Evolutionary conservation across 441 rosid species (phyloP).

Genomic region (Omphalea diandra): DNA sequence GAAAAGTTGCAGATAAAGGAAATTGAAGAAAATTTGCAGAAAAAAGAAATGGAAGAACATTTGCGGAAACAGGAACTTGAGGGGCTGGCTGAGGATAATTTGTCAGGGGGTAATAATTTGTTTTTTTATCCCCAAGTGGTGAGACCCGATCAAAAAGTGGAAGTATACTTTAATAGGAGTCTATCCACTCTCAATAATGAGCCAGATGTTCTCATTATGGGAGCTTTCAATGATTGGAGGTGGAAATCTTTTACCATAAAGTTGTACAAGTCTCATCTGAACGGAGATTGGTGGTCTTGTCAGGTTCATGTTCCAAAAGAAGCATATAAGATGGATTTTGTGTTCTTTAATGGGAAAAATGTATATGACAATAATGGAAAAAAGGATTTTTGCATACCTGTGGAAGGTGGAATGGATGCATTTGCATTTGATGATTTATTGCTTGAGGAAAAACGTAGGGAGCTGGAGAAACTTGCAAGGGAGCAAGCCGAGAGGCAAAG

Average conservation of each 20-base stretch:
- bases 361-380: constrained; percentile 75
- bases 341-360: constrained; percentile 78
- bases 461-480: constrained; percentile 68
- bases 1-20: no score
- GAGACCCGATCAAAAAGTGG: constrained; percentile 68
- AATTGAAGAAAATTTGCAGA: constrained; percentile 38
- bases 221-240: constrained; percentile 94
- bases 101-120: constrained; percentile 47
- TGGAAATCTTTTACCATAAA: constrained; percentile 78
- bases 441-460: constrained; percentile 78
- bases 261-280: constrained; percentile 58
- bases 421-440: constrained; percentile 80
- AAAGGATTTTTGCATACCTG: constrained; percentile 63
- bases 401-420: constrained; percentile 76
- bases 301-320: constrained; percentile 76
- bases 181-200: constrained; percentile 60
- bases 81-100: constrained; percentile 50
- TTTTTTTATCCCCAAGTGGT: constrained; percentile 65
- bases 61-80: constrained; percentile 51
- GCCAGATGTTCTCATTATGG: constrained; percentile 76
- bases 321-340: constrained; percentile 90
- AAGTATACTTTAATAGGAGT: constrained; percentile 69
- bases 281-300: constrained; percentile 92
- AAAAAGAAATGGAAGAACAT: constrained; percentile 42
- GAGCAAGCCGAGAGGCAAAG: constrained; percentile 81